These are phyloP conservation scores for Podaxis sp. DNA, from an alignment of 768 basidiomycete genomes.

Conservation along the genomic window DNA sequence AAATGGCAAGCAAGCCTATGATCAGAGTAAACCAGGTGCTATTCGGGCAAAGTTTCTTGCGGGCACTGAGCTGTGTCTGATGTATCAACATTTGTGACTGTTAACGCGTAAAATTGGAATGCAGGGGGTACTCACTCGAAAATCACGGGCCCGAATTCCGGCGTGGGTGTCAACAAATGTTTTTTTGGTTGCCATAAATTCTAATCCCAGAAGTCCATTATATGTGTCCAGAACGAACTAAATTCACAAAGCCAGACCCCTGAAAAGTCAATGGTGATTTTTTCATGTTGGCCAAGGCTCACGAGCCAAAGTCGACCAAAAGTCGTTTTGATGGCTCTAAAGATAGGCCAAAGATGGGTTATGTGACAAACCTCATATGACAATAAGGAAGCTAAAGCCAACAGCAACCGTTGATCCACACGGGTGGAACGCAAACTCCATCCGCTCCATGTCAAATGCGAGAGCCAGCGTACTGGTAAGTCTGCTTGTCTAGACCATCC, in stretches of 20 bases:
- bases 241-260: not conserved
- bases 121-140: not conserved
- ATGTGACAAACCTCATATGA: not conserved
- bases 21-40: not conserved
- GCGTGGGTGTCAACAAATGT: not conserved
- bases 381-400: not conserved
- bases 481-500: too few relatives aligned
- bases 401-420: not conserved
- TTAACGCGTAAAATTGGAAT: not conserved
- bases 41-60: too few relatives aligned
- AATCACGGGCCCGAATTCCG: not conserved
- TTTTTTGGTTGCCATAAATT: not conserved
- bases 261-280: not conserved
- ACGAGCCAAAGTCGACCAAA: not conserved
- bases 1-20: not conserved
- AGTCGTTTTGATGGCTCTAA: not conserved
- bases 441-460: not conserved
- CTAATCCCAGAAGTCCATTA: not conserved
- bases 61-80: too few relatives aligned
- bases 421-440: not conserved
- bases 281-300: not conserved
- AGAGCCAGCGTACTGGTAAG: not conserved
- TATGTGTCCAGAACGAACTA: not conserved
- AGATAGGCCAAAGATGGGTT: not conserved
- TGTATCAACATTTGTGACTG: not conserved